Evolutionary conservation across 768 basidiomycete species (phyloP).

Genomic region (Pulveroboletus frians): DNA sequence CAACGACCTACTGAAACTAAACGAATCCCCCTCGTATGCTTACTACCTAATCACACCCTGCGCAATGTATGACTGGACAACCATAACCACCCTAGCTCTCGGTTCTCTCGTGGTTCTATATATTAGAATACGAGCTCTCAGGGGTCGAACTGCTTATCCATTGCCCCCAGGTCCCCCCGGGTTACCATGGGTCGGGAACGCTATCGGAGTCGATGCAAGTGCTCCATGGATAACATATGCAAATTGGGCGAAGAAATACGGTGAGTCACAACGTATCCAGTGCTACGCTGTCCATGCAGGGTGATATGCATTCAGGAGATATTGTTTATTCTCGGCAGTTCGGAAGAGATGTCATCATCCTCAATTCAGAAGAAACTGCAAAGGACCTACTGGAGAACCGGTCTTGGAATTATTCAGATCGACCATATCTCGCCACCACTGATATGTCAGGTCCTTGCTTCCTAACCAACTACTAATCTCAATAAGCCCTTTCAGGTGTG

Average conservation of each 20-base stretch:
- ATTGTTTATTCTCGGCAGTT: conserved; percentile 1
- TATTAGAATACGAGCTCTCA: neutral
- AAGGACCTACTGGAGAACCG: conserved; percentile 6
- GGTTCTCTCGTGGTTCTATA: neutral
- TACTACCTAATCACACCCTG: neutral
- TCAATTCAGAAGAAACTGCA: conserved; percentile 8
- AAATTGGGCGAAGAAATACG: conserved; percentile 6
- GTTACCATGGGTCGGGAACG: conserved; percentile 7
- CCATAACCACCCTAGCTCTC: neutral
- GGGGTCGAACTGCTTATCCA: neutral
- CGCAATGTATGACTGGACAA: conserved; percentile 4
- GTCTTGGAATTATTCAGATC: conserved; percentile 10
- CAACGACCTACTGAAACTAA: neutral
- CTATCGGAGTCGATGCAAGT: neutral
- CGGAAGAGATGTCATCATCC: conserved; percentile 8
- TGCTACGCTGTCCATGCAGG: neutral
- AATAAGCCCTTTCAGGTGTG: neutral
- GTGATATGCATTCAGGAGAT: neutral
- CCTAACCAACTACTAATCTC: neutral
- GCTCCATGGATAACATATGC: conserved; percentile 7
- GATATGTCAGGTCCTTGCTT: neutral
- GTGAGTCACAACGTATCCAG: neutral
- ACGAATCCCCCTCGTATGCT: neutral
- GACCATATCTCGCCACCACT: neutral
- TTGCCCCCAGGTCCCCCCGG: conserved; percentile 11